Evolutionary conservation across 106 monocot genomes (phyloP).

Genomic region (Hemerocallis citrina): DNA sequence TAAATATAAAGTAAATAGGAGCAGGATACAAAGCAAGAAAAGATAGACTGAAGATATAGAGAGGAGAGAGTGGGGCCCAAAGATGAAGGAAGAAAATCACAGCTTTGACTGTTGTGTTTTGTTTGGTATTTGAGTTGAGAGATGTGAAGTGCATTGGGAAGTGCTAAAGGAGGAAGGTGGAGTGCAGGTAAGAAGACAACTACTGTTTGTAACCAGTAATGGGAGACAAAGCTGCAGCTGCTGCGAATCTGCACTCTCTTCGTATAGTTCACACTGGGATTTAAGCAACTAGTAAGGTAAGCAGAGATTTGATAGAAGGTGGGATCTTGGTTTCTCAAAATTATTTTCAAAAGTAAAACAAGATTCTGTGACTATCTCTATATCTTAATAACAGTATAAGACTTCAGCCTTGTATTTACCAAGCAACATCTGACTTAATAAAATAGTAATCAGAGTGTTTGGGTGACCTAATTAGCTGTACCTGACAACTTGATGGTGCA

Average conservation of each 20-base stretch:
- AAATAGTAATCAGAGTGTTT: not conserved
- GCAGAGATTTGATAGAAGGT: not conserved
- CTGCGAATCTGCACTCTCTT: not conserved
- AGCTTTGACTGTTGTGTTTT: not conserved
- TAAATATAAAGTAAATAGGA: not conserved
- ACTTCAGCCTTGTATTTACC: not conserved
- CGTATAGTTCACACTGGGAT: not conserved
- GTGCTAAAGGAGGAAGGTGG: not conserved
- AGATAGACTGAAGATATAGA: not conserved
- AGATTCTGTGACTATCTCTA: not conserved
- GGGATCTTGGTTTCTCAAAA: not conserved
- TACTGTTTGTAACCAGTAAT: not conserved
- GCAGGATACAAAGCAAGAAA: not conserved
- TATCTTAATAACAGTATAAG: too few species aligned
- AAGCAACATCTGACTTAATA: not conserved
- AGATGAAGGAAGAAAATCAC: not conserved
- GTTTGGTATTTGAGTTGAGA: not conserved
- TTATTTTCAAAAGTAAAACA: not conserved
- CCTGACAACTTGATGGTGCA: not conserved
- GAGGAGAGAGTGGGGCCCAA: not conserved
- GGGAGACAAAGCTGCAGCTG: not conserved
- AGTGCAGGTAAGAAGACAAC: not conserved
- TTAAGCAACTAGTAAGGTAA: not conserved
- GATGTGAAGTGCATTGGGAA: not conserved
- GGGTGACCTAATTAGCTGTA: constrained; percentile 4